Conservation (phyloP, 108 stramenopile genomes). For the Seminavis robusta region DNA sequence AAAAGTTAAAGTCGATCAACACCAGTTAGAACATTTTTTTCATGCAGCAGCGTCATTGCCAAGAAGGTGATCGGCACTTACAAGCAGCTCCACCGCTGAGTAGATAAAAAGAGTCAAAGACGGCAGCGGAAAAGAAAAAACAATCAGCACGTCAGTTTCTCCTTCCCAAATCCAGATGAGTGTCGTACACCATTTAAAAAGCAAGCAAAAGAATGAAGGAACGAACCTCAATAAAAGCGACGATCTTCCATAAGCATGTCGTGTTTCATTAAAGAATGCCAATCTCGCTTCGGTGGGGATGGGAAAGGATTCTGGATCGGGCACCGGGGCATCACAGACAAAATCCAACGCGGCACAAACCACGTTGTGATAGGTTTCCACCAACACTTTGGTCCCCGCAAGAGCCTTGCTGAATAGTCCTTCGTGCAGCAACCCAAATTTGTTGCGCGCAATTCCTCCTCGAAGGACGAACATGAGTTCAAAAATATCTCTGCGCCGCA, state of each 20-base stretch:
- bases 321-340: conserved; percentile 83
- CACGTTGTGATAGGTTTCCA: conserved; percentile 89
- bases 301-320: conserved; percentile 55
- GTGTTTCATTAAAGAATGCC: conserved; percentile 99
- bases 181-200: too few species aligned
- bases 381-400: conserved; percentile 78
- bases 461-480: conserved; percentile 88
- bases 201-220: too few species aligned
- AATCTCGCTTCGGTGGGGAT: conserved; percentile 90
- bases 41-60: too few species aligned
- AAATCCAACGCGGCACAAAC: conserved; percentile 92
- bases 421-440: conserved; percentile 84
- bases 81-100: too few species aligned
- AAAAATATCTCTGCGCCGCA: conserved; percentile 86
- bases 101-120: too few species aligned
- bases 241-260: conserved; percentile 96
- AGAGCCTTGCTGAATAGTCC: conserved; percentile 81
- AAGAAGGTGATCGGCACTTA: too few species aligned
- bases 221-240: too few species aligned
- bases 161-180: too few species aligned
- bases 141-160: too few species aligned
- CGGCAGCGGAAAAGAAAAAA: too few species aligned
- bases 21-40: too few species aligned
- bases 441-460: conserved; percentile 80
- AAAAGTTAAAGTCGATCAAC: too few species aligned